These are phyloP conservation scores for Coemansia sp. DNA, from an alignment of 192 early-diverging fungal genomes.

Conservation along the genomic window DNA sequence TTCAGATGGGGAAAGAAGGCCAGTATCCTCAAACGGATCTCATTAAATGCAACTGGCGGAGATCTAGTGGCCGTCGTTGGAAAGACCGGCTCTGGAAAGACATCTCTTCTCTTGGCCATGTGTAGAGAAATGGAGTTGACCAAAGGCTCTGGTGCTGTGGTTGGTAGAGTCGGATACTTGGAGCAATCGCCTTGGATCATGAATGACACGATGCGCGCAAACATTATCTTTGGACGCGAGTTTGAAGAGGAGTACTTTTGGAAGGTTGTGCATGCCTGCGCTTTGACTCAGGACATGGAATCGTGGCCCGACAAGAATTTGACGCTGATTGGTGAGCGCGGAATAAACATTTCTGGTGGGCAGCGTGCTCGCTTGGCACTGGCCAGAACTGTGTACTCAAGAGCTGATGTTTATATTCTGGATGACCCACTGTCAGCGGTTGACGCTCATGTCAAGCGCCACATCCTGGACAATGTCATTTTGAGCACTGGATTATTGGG, in stretches of 20 bases:
- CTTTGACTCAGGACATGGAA: background rate
- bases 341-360: constrained; percentile 26
- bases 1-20: background rate
- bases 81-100: constrained; percentile 78
- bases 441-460: constrained; percentile 7
- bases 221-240: constrained; percentile 16
- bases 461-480: constrained; percentile 19
- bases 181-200: constrained; percentile 64
- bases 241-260: constrained; percentile 12
- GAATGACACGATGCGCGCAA: constrained; percentile 12
- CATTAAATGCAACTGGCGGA: constrained; percentile 54
- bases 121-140: constrained; percentile 72
- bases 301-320: constrained; percentile 1
- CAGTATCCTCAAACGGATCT: constrained; percentile 36
- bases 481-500: constrained; percentile 17
- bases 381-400: constrained; percentile 23
- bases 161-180: constrained; percentile 72
- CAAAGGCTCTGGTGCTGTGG: constrained; percentile 49
- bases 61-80: constrained; percentile 77
- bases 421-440: background rate
- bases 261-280: constrained; percentile 7
- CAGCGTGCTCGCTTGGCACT: constrained; percentile 15
- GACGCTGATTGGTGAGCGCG: constrained; percentile 9
- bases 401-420: constrained; percentile 15
- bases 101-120: constrained; percentile 72